phyloP scores from a whole-genome alignment of 495 filamentous ascomycete species.

The Tuber aestivum region DNA sequence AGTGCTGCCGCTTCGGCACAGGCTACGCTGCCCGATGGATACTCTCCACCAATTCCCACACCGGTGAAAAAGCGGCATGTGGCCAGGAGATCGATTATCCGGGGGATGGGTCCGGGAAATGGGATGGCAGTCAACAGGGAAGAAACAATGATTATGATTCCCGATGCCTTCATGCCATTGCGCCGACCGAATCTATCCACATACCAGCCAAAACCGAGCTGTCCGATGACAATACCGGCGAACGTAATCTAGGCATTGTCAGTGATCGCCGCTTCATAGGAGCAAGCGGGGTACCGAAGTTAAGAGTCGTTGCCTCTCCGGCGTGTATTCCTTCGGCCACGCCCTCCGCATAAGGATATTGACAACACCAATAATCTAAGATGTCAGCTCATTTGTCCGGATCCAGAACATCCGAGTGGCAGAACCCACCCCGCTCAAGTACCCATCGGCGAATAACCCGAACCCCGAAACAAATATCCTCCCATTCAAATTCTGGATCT shows the following conservation, averaged over 20 bases:
- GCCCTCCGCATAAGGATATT: conserved; percentile 61
- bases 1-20: conserved; percentile 79
- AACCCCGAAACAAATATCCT: conserved; percentile 60
- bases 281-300: conserved; percentile 59
- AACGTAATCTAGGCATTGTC: conserved; percentile 59
- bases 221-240: conserved; percentile 79
- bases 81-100: conserved; percentile 4
- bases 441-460: conserved; percentile 85
- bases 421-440: conserved; percentile 65
- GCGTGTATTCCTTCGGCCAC: conserved; percentile 57
- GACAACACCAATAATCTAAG: conserved; percentile 73
- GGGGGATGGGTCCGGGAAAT: background rate
- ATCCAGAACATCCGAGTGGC: background rate
- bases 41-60: conserved; percentile 67
- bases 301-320: conserved; percentile 49
- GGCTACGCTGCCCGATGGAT: conserved; percentile 80
- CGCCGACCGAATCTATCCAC: conserved; percentile 79
- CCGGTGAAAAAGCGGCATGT: conserved; percentile 45
- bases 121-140: conserved; percentile 23
- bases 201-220: conserved; percentile 74
- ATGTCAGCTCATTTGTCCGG: conserved; percentile 5
- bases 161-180: conserved; percentile 72
- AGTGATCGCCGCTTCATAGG: background rate
- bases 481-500: background rate
- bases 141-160: conserved; percentile 75